Conservation (phyloP, 129 eudicot species). For the Ambrosia trifida region DNA sequence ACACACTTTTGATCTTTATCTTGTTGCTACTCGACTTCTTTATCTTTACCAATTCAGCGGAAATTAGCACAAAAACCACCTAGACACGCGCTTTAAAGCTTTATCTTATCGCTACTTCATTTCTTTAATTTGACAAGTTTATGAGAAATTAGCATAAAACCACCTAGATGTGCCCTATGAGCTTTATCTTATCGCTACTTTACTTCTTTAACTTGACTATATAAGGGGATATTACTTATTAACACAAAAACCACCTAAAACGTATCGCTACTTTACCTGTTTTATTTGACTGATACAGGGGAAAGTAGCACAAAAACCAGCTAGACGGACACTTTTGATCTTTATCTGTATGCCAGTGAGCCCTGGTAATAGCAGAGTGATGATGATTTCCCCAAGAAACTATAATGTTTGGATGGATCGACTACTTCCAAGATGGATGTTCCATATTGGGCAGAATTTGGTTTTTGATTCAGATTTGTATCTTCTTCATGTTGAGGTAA, state of each 20-base stretch:
- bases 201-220: conserved; percentile 8
- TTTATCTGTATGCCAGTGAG: conserved; percentile 36
- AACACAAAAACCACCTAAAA: conserved; percentile 22
- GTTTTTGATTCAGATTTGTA: neutral
- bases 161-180: conserved; percentile 19
- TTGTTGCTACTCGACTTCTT: neutral
- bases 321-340: neutral
- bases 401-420: conserved; percentile 41
- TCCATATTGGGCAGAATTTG: neutral
- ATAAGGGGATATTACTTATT: conserved; percentile 36
- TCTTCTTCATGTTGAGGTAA: conserved; percentile 5
- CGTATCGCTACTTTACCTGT: conserved; percentile 35
- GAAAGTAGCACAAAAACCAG: conserved; percentile 41
- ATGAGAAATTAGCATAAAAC: neutral
- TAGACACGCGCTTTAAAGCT: too few relatives aligned
- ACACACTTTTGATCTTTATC: neutral
- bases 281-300: conserved; percentile 16
- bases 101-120: neutral
- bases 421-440: neutral
- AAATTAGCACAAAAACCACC: too few relatives aligned
- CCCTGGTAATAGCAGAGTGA: conserved; percentile 48
- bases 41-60: too few relatives aligned
- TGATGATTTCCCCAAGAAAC: neutral
- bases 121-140: too few relatives aligned
- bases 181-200: neutral